Evolutionary conservation across 1,139 yeast species (phyloP), one percentile per base, ranked within the genome.

Genomic region (Schwanniomyces etchellsii): DNA sequence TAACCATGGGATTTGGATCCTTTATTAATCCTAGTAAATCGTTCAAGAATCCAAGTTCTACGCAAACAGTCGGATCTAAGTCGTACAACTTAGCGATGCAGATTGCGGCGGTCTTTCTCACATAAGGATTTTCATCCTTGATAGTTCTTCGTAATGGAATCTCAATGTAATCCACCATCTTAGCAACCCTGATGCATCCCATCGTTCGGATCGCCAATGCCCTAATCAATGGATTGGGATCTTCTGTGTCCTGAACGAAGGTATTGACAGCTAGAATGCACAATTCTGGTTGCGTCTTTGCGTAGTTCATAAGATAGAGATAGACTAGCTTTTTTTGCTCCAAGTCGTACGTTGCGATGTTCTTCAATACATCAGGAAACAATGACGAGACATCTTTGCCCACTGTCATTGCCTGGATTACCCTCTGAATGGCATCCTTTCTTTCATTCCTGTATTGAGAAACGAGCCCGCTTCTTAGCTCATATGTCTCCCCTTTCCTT

Each of bases 281-380:
- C 39, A 93, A 70, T 59, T 93, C 98, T 0, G 98, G 98, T 52
- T 93, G 91, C 2, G 93, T 74, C 55, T 89, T 89, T 33, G 98
- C 97, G 55, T 93, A 93, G 61, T 93, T 93, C 96, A 91, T 91
- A 49, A 93, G 68, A 52, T 93, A 93, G 26, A 93, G 64, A 48
- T 93, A 93, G 10, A 93, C 98, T 59, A 93, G 70, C 55, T 93
- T 93, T 72, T 93, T 93, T 60, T 91, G 97, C 45, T 93, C 96
- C 42, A 93, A 67, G 56, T 93, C 99, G 49, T 85, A 93, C 3
- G 98, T 93, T 37, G 98, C 97, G 44, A 93, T 83, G 57, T 93
- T 93, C 62, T 93, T 93, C 55, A 93, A 65, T 20, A 93, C 95
- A 54, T 93, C 97, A 1, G 99, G 98, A 46, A 93, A 93, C 37